phyloP scores from a whole-genome alignment of 2,329 filamentous ascomycete genomes.

The Botrytis cinerea region DNA sequence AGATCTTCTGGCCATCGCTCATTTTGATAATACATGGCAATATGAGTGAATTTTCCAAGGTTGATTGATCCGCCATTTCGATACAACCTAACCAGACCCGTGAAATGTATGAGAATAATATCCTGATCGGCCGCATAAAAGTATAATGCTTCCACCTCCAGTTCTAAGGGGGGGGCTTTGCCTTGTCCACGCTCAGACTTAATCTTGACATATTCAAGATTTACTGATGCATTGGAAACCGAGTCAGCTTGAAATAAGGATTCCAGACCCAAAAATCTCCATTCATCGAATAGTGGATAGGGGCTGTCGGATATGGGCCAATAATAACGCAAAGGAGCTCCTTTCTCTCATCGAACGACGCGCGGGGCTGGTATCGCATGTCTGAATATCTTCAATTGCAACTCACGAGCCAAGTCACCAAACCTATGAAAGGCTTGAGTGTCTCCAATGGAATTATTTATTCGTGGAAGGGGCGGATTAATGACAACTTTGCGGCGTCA shows the following conservation, averaged over 20 bases:
- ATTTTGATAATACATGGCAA: not conserved
- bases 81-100: rapidly evolving
- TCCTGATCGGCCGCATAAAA: not conserved
- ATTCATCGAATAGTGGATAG: not conserved
- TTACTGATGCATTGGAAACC: not conserved
- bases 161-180: no score
- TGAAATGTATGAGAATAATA: not conserved
- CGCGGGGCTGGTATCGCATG: not conserved
- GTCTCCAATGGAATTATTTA: rapidly evolving
- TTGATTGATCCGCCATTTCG: not conserved
- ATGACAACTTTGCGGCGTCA: not conserved
- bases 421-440: not conserved
- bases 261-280: no score
- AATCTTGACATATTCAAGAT: not conserved
- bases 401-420: not conserved
- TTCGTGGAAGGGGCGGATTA: not conserved
- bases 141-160: not conserved
- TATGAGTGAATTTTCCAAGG: not conserved
- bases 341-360: not conserved
- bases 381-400: not conserved
- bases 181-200: not conserved
- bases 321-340: no score
- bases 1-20: not conserved
- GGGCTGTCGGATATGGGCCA: no score
- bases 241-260: not conserved